Conservation (phyloP, 306 rosid genomes). For the Medicago truncatula region DNA sequence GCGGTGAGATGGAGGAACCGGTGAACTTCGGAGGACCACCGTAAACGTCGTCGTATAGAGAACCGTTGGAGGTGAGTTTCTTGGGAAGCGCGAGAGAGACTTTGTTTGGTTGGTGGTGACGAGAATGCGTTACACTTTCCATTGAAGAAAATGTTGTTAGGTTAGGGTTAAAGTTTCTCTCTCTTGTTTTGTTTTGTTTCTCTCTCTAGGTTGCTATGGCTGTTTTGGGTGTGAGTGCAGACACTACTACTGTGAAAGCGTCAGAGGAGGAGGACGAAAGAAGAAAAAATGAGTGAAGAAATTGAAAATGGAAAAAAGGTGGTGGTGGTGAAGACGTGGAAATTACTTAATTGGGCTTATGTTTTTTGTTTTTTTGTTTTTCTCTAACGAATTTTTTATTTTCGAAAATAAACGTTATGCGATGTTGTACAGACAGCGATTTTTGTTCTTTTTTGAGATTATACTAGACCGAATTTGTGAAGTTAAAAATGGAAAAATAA, state of each 20-base stretch:
- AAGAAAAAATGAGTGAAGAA: conserved; percentile 30
- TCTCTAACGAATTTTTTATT: not conserved
- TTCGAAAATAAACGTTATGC: conserved; percentile 15
- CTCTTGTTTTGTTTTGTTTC: not conserved
- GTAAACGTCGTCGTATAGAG: conserved; percentile 80
- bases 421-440: conserved; percentile 15
- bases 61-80: conserved; percentile 48
- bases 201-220: conserved; percentile 37
- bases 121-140: conserved; percentile 79
- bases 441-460: not conserved
- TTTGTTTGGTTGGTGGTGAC: conserved; percentile 64
- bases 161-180: conserved; percentile 45
- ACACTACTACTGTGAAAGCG: conserved; percentile 44
- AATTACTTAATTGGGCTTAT: conserved; percentile 53
- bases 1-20: conserved; percentile 71
- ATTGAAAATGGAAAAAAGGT: conserved; percentile 45
- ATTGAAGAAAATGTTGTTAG: conserved; percentile 54
- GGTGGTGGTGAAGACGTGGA: not conserved
- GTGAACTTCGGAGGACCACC: conserved; percentile 84
- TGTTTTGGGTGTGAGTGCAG: conserved; percentile 48
- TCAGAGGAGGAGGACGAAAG: conserved; percentile 59
- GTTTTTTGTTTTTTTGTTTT: not conserved
- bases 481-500: too few species aligned
- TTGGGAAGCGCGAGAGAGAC: conserved; percentile 54
- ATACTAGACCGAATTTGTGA: too few species aligned